Conservation (phyloP, 441 rosid species). For the Isatis lusitanica region DNA sequence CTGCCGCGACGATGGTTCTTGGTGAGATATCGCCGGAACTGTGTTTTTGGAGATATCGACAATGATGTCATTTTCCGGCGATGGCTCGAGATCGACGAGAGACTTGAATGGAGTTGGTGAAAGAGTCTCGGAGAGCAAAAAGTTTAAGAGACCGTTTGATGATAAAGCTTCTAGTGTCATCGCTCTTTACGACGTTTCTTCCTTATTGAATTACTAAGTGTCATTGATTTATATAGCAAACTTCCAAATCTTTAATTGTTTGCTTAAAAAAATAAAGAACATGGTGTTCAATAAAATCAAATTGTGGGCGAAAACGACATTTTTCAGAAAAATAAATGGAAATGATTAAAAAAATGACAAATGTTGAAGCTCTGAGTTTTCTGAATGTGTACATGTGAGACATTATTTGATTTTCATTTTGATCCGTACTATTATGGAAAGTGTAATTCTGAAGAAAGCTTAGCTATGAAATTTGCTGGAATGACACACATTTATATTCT, state of each 20-base stretch:
- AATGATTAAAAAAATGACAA: conserved; percentile 31
- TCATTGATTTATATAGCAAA: conserved; percentile 30
- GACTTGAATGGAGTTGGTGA: conserved; percentile 52
- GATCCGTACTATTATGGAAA: conserved; percentile 31
- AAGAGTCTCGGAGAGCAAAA: conserved; percentile 59
- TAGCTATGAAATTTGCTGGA: conserved; percentile 1
- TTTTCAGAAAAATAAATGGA: conserved; percentile 10
- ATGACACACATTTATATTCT: neutral
- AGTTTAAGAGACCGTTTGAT: conserved; percentile 63
- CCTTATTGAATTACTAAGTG: conserved; percentile 23
- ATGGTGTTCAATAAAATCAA: neutral
- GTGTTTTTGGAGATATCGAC: conserved; percentile 12
- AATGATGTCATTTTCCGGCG: conserved; percentile 34
- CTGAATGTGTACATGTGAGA: conserved; percentile 34
- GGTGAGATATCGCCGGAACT: conserved; percentile 26
- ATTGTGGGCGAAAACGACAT: conserved; percentile 28
- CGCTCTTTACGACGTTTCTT: conserved; percentile 9
- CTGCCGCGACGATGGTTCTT: conserved; percentile 8
- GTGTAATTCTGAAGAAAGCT: neutral
- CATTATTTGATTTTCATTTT: conserved; percentile 27
- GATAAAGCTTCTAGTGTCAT: conserved; percentile 76
- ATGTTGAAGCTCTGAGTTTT: conserved; percentile 28
- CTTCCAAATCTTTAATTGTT: neutral
- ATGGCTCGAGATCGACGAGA: conserved; percentile 35
- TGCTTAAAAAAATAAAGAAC: neutral